Base-by-base conservation (phyloP, 2,329 filamentous ascomycete genomes). In the Calonectria hawksworthii region DNA sequence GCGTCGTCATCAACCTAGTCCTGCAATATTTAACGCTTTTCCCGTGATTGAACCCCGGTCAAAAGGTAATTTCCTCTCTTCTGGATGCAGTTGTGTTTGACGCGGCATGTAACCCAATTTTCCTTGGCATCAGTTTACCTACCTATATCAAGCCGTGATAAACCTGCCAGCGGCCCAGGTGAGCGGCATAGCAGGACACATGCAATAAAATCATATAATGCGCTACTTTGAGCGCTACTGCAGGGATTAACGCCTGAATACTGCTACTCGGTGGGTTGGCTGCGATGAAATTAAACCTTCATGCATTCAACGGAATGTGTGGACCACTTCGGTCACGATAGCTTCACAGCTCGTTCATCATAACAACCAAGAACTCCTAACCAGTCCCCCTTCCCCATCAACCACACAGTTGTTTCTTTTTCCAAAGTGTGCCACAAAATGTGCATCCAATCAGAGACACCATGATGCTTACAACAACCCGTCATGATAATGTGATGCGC, bases 1-100 rank as follows among this genome's bases (percentile, higher is more conserved):
- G 67, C 64, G 64, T 73, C 70, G 70, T 73, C 70, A 73, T 68
- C 70, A 32, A n/a, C 44, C n/a, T 56, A 68, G 44, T 68, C 64
- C 32, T 54, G 52, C n/a, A 54, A 38, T 64, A 64, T 34, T 51
- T 56, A 34, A 59, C 51, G 44, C 44, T 64, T 16, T 32, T n/a
- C 34, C n/a, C 28, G 8, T 44, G 34, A n/a, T n/a, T n/a, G n/a
- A 30, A 30, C 47, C 44, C 54, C 34, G n/a, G 11, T 18, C 21
- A 34, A 36, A 11, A 54, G 21, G 10, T 38, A 41, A 44, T 47
- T 52, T 64, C 28, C 14, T 34, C 26, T 64, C 6, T 21, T 38
- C n/a, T 32, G 10, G 21, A 44, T 28, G 18, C 26, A 44, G 36
- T 8, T 47, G 38, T 11, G 21, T 61, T 47, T 38, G 32, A 47